These are phyloP conservation scores for Termitomyces sp. DNA, from an alignment of 768 basidiomycete genomes.

Conservation along the genomic window DNA sequence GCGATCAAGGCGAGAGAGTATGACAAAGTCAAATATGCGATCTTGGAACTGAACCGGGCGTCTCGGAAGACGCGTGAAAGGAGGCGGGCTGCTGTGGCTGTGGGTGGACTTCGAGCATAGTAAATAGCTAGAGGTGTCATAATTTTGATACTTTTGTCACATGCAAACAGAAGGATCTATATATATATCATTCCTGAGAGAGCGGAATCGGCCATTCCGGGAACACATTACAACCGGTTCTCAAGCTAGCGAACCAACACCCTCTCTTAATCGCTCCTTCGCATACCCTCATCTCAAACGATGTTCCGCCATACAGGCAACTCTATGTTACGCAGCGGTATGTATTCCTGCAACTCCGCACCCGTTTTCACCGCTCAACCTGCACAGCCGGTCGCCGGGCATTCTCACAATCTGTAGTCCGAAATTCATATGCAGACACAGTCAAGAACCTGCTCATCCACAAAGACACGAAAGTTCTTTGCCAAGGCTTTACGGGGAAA, in stretches of 20 bases:
- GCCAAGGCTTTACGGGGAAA: conserved; percentile 94
- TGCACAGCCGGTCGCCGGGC: conserved; percentile 64
- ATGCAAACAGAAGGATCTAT: background rate
- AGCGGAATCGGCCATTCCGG: conserved; percentile 12
- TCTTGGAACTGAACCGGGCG: conserved; percentile 66
- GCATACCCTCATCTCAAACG: conserved; percentile 14
- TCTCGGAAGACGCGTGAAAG: conserved; percentile 74
- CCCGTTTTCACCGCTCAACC: background rate
- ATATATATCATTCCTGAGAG: background rate
- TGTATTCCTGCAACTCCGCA: conserved; percentile 13
- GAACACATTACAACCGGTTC: conserved; percentile 2
- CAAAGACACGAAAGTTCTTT: conserved; percentile 92
- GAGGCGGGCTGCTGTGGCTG: conserved; percentile 37
- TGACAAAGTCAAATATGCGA: conserved; percentile 81
- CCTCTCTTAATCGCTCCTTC: background rate
- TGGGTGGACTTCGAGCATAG: conserved; percentile 29
- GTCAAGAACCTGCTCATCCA: conserved; percentile 89
- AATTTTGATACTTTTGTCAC: conserved; percentile 2
- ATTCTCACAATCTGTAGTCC: conserved; percentile 74
- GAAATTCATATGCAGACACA: conserved; percentile 83
- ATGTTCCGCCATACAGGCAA: conserved; percentile 66
- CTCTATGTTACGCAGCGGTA: conserved; percentile 52
- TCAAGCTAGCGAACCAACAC: conserved; percentile 4
- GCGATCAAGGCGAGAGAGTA: conserved; percentile 61
- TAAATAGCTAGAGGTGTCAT: too few species aligned